Evolutionary conservation across 1,139 yeast genomes (phyloP).

Genomic region (Candida tropicalis): DNA sequence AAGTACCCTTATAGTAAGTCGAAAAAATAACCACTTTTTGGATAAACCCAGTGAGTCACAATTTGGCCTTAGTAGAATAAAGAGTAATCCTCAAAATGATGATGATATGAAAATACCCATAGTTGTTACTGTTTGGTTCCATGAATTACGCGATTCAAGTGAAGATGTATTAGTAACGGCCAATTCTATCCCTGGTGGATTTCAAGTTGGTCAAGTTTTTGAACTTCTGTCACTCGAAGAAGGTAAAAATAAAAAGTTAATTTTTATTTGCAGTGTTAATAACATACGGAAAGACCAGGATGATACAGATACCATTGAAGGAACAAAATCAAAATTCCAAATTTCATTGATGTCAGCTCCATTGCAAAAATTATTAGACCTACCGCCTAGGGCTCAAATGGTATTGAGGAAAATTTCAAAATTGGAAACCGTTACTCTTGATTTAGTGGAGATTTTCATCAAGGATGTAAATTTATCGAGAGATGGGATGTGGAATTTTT

Average conservation of each 20-base stretch:
- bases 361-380: conserved; percentile 60
- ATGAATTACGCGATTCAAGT: conserved; percentile 61
- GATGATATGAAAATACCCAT: conserved; percentile 27
- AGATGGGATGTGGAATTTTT: conserved; percentile 91
- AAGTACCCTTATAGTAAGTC: conserved; percentile 18
- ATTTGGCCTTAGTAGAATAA: neutral
- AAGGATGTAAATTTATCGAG: conserved; percentile 82
- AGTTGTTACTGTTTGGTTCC: conserved; percentile 68
- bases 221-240: conserved; percentile 42
- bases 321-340: conserved; percentile 23
- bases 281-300: conserved; percentile 15
- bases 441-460: conserved; percentile 77
- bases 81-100: conserved; percentile 9
- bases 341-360: conserved; percentile 67
- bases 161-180: conserved; percentile 68
- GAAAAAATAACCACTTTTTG: conserved; percentile 15
- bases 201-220: conserved; percentile 70
- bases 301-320: conserved; percentile 10
- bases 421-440: conserved; percentile 60
- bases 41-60: conserved; percentile 7
- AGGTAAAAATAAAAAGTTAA: conserved; percentile 19
- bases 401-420: conserved; percentile 47
- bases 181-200: conserved; percentile 55
- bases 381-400: conserved; percentile 68
- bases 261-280: conserved; percentile 25